Percentiles rank a stretch among this genome's conserved stretches.
Evolutionary conservation across 148 eudicot genomes (phyloP).

Genomic region (Limonium bicolor): DNA sequence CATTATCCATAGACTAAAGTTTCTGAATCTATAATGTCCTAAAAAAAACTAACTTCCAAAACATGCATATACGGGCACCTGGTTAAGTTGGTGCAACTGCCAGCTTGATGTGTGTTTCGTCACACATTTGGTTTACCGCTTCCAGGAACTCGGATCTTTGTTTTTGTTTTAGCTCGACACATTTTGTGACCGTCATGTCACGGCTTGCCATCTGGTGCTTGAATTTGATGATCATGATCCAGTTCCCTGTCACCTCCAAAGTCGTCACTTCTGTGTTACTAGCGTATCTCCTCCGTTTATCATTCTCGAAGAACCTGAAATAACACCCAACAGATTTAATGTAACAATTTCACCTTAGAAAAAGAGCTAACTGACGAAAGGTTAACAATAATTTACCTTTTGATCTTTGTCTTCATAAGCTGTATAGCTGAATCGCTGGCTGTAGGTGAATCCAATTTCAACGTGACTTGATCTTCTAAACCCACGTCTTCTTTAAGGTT

Average conservation of each 20-base stretch:
- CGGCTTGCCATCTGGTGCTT: not conserved
- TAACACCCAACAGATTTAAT: not conserved
- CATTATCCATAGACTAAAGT: no score
- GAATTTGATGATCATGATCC: not conserved
- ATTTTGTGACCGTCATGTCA: not conserved
- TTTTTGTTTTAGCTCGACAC: not conserved
- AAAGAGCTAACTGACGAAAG: no score
- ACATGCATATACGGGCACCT: no score
- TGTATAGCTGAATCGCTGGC: no score
- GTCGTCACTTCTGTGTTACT: not conserved
- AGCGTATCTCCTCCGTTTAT: not conserved
- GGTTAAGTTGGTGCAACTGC: no score
- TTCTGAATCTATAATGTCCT: no score
- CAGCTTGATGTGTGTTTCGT: no score
- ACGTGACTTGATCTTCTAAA: not conserved
- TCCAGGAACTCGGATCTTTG: not conserved
- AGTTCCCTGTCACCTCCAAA: slow-evolving; percentile 1
- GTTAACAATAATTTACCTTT: no score
- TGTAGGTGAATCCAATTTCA: slow-evolving; percentile 2
- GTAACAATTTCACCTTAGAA: not conserved
- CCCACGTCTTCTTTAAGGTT: not conserved
- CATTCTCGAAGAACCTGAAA: not conserved
- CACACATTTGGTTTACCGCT: no score
- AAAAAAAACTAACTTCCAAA: no score
- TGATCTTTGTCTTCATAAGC: no score